Evolutionary conservation across 2,329 filamentous ascomycete species (phyloP), one percentile per base, ranked within the genome.

Genomic region (Lecanicillium sp.): DNA sequence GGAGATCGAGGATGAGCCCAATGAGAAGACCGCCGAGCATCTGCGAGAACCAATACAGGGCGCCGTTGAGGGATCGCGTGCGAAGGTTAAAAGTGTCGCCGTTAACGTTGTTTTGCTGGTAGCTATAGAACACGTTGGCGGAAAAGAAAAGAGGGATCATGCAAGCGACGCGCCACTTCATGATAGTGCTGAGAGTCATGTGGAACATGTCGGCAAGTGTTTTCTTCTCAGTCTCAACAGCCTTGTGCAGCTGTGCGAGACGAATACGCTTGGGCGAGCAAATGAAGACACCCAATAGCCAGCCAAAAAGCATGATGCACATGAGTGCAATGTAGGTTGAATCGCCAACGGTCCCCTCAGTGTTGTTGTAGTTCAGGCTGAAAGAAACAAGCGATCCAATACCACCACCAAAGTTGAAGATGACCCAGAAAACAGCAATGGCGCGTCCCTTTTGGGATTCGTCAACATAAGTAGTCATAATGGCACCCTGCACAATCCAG

Each of bases 41-140:
- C 62, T 79, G 75, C 4, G 75, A 71, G 10, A 78, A 67, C 74
- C 74, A 79, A 63, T 79, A 78, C 21, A 79, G 60, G 1, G 73
- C 63, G 47, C 71, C 70, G 58, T 79, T 78, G 39, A 79, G 69
- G 3, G 75, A 72, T n/a, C 75, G 73, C 3, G 73, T 72, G 49
- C 76, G 72, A 48, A 76, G 72, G 55, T 75, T 73, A 63, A 79
- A 80, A 27, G 70, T 71, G 50, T 68, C 65, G 10, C 70, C 72
- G 61, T 80, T 80, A 60, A 78, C 74, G 51, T 66, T 64, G 58
- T 78, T 77, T 52, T 75, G 74, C 57, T 79, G 75, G 57, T 79
- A 79, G 36, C 72, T 73, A 60, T 78, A 78, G 58, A 78, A 78
- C 48, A 74, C 67, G 56, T 79, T 77, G 54, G 74, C 74, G 21